Evolutionary conservation across 2,329 filamentous ascomycete genomes (phyloP), one percentile per base, ranked within the genome.

Genomic region (Talaromyces sp.): DNA sequence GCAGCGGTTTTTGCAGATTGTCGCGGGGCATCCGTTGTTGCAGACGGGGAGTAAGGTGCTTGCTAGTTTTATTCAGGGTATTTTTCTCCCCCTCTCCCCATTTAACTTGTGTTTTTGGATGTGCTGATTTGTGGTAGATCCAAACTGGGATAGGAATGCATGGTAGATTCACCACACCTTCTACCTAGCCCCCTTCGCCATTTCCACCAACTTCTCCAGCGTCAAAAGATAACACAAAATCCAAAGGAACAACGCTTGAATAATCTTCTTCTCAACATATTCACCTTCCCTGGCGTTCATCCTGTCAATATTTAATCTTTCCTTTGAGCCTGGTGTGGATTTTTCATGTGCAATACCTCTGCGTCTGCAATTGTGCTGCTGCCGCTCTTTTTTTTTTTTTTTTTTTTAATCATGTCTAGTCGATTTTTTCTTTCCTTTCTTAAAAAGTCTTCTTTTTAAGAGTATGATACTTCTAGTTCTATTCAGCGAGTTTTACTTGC

Each of bases 11-110:
- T 78, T 99, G 73, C 93, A 95, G 84, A 98, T 98, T 73, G 95
- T 99, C 11, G 95, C 96, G 0, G 93, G 95, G 0, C 95, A 99
- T 76, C 95, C 95, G 68, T 81, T 99, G 70, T 78, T 99, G 78
- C 95, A 99, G 84, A 99, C 95, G 31, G 95, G 95, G 57, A 97
- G 92, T 77, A 96, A 98, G 79, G 95, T 99, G 61, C 78, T 99
- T 69, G 93, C 93, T 13, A 90, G 91, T 31, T 99, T 98, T 81
- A 93, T 99, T 71, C 95, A 99, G 80, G 95, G 93, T 96, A 72
- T 70, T 83, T 68, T 41, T 32, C 50, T n/a, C n/a, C n/a, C n/a
- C 50, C 46, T 29, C 43, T 46, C 9, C 17, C 38, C n/a, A n/a
- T n/a, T 49, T 32, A 14, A 8, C n/a, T 9, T 10, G 24, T 13